Percentiles rank a stretch among this genome's conserved stretches.
Conservation (phyloP, 345 rosid genomes). For the Lepidium aucheri region DNA sequence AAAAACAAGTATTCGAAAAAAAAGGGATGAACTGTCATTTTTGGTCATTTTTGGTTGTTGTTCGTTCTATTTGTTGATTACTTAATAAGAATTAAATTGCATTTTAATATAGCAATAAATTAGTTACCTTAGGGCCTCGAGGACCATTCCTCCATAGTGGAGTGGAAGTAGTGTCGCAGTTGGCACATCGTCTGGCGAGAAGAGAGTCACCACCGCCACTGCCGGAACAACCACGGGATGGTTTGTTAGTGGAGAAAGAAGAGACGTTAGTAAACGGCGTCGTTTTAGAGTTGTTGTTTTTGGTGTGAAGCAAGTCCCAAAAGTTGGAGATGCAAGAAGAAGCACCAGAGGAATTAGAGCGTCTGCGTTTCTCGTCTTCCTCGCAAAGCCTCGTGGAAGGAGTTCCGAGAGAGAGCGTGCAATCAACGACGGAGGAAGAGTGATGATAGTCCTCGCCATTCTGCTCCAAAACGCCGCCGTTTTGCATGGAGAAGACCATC, state of each 20-base stretch:
- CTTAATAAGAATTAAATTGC: not conserved
- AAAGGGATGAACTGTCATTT: not conserved
- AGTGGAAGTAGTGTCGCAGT: conserved; percentile 87
- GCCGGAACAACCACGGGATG: conserved; percentile 16
- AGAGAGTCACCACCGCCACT: conserved; percentile 37
- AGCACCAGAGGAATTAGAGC: conserved; percentile 27
- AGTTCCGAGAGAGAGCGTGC: conserved; percentile 81
- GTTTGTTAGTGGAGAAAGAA: conserved; percentile 17
- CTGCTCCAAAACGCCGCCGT: conserved; percentile 16
- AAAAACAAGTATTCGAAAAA: not conserved
- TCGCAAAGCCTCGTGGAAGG: conserved; percentile 68
- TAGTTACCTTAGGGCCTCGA: conserved; percentile 55
- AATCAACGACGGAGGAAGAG: conserved; percentile 55
- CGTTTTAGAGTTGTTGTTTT: conserved; percentile 26
- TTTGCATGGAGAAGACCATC: conserved; percentile 26
- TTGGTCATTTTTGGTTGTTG: too few species aligned
- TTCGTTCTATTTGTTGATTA: not conserved
- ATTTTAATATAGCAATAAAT: not conserved
- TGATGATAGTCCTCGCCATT: conserved; percentile 13
- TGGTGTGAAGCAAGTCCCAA: conserved; percentile 55
- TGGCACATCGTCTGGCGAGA: conserved; percentile 81
- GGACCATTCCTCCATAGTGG: conserved; percentile 95
- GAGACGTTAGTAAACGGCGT: conserved; percentile 21
- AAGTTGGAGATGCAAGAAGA: conserved; percentile 44
- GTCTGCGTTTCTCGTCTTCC: conserved; percentile 42